phyloP scores from a whole-genome alignment of 257 asterid species.

The Solanum okadae region DNA sequence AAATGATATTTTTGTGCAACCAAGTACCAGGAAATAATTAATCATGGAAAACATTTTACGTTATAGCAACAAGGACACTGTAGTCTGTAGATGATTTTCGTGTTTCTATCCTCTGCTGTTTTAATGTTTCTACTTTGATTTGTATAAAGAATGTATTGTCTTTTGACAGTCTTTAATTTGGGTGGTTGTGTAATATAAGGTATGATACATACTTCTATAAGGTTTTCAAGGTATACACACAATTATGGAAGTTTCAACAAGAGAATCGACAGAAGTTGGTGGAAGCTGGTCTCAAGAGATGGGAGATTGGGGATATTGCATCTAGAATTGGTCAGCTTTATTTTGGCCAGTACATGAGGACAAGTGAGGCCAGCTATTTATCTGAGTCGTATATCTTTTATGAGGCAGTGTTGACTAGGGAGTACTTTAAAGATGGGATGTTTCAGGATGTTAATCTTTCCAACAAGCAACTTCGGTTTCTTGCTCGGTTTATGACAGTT shows the following conservation, averaged over 20 bases:
- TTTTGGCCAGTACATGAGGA: conserved; percentile 98
- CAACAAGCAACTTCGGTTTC: conserved; percentile 79
- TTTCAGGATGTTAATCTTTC: conserved; percentile 83
- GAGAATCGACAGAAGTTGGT: conserved; percentile 92
- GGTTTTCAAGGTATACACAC: conserved; percentile 89
- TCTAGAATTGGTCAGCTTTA: conserved; percentile 96
- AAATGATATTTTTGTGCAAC: neutral
- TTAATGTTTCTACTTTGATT: neutral
- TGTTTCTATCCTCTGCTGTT: neutral
- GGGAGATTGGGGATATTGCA: conserved; percentile 99
- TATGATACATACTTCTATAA: conserved; percentile 85
- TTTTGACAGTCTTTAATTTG: neutral
- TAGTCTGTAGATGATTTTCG: neutral
- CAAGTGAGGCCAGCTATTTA: conserved; percentile 85
- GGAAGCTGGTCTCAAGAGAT: conserved; percentile 89
- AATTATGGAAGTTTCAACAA: conserved; percentile 92
- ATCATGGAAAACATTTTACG: neutral
- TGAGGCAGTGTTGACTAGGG: conserved; percentile 85
- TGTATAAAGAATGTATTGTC: neutral
- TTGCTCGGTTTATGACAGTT: conserved; percentile 84
- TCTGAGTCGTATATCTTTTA: conserved; percentile 85
- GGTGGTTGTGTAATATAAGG: conserved; percentile 27
- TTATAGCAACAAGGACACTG: neutral
- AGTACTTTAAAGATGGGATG: conserved; percentile 88
- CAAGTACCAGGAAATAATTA: neutral